Percentiles rank a stretch among this genome's conserved stretches.
Evolutionary conservation across 1,139 yeast species (phyloP).

Genomic region (Taphrina flavorubra): DNA sequence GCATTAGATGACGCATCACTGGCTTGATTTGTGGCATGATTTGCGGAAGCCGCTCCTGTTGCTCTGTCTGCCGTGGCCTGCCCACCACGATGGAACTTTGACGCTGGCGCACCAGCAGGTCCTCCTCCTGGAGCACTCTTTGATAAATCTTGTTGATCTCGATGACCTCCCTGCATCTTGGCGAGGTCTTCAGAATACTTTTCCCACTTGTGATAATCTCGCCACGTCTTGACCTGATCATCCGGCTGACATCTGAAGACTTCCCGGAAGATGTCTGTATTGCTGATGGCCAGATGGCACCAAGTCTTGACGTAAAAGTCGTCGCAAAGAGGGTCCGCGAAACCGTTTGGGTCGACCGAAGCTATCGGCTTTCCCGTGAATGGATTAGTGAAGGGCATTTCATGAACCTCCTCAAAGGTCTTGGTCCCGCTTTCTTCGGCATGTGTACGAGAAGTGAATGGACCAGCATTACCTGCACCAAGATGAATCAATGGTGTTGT

Average conservation of each 20-base stretch:
- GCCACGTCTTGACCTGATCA: slow-evolving; percentile 84
- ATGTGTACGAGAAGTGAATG: slow-evolving; percentile 29
- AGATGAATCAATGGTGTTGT: slow-evolving; percentile 31
- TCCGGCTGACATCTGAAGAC: slow-evolving; percentile 97
- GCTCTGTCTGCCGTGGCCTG: slow-evolving; percentile 24
- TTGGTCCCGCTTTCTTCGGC: slow-evolving; percentile 18
- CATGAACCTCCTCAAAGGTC: slow-evolving; percentile 29
- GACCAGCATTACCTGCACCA: slow-evolving; percentile 35
- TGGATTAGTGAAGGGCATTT: slow-evolving; percentile 40
- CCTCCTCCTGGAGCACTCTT: slow-evolving; percentile 40
- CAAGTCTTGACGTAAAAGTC: slow-evolving; percentile 86
- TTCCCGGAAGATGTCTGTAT: slow-evolving; percentile 78
- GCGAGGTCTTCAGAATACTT: slow-evolving; percentile 52
- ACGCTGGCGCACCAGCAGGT: slow-evolving; percentile 38
- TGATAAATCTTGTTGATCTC: slow-evolving; percentile 37
- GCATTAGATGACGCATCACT: slow-evolving; percentile 16
- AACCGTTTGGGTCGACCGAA: slow-evolving; percentile 82
- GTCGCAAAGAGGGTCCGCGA: slow-evolving; percentile 81
- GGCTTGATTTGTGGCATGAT: background rate
- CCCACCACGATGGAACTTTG: slow-evolving; percentile 39
- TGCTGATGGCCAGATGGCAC: slow-evolving; percentile 82
- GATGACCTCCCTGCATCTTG: slow-evolving; percentile 51
- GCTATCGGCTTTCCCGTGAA: slow-evolving; percentile 42
- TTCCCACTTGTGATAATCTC: slow-evolving; percentile 74
- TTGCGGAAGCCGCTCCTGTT: slow-evolving; percentile 4